Evolutionary conservation across 805 yeast genomes (phyloP).

Genomic region (Ogataea corticis): DNA sequence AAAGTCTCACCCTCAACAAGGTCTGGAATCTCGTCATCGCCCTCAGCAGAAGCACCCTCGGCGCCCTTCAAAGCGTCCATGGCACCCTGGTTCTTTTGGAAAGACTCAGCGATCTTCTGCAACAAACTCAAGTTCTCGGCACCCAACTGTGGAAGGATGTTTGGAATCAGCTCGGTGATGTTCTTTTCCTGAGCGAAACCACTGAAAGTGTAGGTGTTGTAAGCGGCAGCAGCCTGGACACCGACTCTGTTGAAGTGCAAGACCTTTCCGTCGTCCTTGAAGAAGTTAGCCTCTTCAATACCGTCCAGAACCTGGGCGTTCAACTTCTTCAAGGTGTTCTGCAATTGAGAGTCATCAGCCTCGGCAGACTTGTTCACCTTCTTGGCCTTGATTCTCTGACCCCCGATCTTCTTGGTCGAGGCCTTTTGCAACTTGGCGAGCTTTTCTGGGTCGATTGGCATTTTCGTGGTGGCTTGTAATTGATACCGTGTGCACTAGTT

Average conservation of each 20-base stretch:
- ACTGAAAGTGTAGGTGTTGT: slow-evolving; percentile 91
- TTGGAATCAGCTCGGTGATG: slow-evolving; percentile 89
- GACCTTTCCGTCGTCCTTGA: slow-evolving; percentile 94
- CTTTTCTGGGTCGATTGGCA: slow-evolving; percentile 94
- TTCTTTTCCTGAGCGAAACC: slow-evolving; percentile 94
- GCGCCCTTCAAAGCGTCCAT: slow-evolving; percentile 38
- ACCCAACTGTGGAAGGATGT: slow-evolving; percentile 93
- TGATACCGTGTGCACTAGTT: background rate
- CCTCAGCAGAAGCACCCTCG: slow-evolving; percentile 45
- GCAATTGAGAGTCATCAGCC: slow-evolving; percentile 89
- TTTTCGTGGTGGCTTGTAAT: slow-evolving; percentile 27
- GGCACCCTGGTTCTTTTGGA: slow-evolving; percentile 57
- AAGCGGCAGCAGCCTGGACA: slow-evolving; percentile 87
- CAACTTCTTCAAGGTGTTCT: slow-evolving; percentile 83
- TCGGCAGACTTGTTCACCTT: slow-evolving; percentile 65
- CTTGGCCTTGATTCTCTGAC: slow-evolving; percentile 89
- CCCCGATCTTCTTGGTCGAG: slow-evolving; percentile 79
- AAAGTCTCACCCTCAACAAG: slow-evolving; percentile 88
- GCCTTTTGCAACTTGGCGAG: slow-evolving; percentile 88
- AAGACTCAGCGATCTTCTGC: slow-evolving; percentile 85
- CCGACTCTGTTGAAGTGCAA: slow-evolving; percentile 95
- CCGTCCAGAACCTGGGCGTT: slow-evolving; percentile 86
- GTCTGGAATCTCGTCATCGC: slow-evolving; percentile 70
- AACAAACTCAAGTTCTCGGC: slow-evolving; percentile 91
- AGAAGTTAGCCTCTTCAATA: slow-evolving; percentile 96